Evolutionary conservation across 139 green algal species (phyloP).

Genomic region (Chlorella sp.): DNA sequence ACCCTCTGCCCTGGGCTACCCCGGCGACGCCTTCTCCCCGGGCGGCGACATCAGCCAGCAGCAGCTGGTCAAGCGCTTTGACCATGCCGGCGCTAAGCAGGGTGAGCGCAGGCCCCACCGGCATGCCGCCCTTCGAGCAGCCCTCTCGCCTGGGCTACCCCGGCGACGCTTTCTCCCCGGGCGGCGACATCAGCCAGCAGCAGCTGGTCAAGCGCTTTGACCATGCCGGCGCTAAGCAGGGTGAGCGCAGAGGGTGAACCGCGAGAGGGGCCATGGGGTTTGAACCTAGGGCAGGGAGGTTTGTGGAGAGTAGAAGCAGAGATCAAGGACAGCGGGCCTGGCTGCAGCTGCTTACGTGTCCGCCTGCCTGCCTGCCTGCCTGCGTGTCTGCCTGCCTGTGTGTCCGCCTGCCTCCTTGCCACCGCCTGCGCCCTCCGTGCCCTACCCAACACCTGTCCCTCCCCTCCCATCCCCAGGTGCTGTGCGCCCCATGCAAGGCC

Average conservation of each 20-base stretch:
- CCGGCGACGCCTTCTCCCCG: constrained; percentile 17
- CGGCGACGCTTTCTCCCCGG: constrained; percentile 15
- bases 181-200: not conserved
- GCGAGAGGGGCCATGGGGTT: no score
- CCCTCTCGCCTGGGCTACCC: not conserved
- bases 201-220: constrained; percentile 42
- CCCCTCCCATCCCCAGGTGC: constrained; percentile 15
- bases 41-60: not conserved
- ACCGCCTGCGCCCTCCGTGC: no score
- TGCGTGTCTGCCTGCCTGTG: not conserved
- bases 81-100: constrained; percentile 25
- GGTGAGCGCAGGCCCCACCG: constrained; percentile 11
- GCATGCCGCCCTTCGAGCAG: not conserved
- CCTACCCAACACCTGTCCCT: not conserved
- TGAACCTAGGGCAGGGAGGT: not conserved
- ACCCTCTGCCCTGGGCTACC: not conserved
- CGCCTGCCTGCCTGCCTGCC: not conserved
- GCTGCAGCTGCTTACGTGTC: not conserved
- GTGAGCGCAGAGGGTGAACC: not conserved
- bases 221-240: constrained; percentile 21
- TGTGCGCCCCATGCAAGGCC: not conserved
- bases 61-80: constrained; percentile 37
- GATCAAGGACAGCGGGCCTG: no score
- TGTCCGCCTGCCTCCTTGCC: no score
- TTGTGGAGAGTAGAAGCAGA: not conserved